A percentile compares a stretch with the other conserved stretches of the same genome.
phyloP scores from a whole-genome alignment of 345 rosid genomes.

The Murraya koenigii region DNA sequence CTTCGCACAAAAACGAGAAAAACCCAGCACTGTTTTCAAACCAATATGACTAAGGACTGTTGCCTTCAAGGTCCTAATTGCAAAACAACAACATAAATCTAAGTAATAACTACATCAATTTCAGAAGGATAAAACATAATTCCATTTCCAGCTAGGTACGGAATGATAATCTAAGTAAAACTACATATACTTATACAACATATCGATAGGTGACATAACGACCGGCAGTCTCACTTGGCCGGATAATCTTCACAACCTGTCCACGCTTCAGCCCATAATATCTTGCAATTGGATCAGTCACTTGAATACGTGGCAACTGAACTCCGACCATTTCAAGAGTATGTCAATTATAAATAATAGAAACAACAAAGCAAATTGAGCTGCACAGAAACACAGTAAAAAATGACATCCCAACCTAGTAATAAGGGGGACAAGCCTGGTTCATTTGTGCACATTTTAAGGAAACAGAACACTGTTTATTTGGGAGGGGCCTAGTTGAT shows the following conservation, averaged over 20 bases:
- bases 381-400: background rate
- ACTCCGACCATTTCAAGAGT: conserved; percentile 7
- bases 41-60: no score
- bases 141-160: background rate
- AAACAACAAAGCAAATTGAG: background rate
- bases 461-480: background rate
- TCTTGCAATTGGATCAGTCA: conserved; percentile 63
- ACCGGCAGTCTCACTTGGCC: conserved; percentile 74
- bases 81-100: background rate
- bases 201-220: conserved; percentile 65
- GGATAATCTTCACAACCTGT: conserved; percentile 68
- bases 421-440: background rate
- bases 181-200: conserved; percentile 38
- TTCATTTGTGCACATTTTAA: background rate
- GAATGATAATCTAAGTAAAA: background rate
- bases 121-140: background rate
- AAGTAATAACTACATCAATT: background rate
- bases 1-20: background rate
- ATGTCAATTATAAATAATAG: background rate
- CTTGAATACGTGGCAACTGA: conserved; percentile 66
- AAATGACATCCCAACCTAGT: background rate
- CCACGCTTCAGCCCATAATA: conserved; percentile 70
- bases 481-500: background rate
- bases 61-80: background rate
- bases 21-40: background rate